These are phyloP conservation scores for Phaeotremella skinneri DNA, from an alignment of 768 basidiomycete species.

Conservation along the genomic window DNA sequence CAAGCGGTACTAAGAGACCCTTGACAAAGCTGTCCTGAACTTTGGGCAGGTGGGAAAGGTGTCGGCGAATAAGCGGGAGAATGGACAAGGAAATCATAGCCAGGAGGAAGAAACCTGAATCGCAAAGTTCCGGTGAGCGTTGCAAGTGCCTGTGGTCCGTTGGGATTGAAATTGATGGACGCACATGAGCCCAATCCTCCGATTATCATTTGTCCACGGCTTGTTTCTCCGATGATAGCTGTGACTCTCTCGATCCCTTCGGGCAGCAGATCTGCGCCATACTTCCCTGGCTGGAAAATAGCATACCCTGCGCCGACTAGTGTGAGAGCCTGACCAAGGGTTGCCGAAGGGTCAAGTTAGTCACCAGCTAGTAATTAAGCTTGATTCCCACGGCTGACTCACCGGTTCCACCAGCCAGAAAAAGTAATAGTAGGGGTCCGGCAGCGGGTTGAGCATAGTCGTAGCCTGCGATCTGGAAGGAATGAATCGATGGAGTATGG, in stretches of 20 bases:
- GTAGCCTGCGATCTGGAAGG: no score
- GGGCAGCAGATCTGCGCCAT: slow-evolving; percentile 34
- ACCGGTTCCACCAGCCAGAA: slow-evolving; percentile 43
- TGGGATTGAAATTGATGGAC: slow-evolving; percentile 8
- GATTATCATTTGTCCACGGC: slow-evolving; percentile 37
- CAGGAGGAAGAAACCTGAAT: slow-evolving; percentile 43
- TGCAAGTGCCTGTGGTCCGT: background rate
- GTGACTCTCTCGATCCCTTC: slow-evolving; percentile 22
- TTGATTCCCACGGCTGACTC: no score
- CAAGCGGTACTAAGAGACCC: slow-evolving; percentile 44
- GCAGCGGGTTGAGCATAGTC: slow-evolving; percentile 20
- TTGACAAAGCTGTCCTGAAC: slow-evolving; percentile 43
- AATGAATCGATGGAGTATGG: no score
- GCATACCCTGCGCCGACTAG: slow-evolving; percentile 44
- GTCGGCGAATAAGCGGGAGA: slow-evolving; percentile 31
- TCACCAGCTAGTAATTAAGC: no score
- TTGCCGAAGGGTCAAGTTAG: background rate
- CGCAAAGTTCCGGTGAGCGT: background rate
- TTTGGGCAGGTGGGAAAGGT: slow-evolving; percentile 18
- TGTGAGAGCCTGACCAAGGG: slow-evolving; percentile 27
- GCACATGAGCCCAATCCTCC: slow-evolving; percentile 44
- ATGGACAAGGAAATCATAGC: slow-evolving; percentile 46
- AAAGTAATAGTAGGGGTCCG: slow-evolving; percentile 38
- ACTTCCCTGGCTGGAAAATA: slow-evolving; percentile 37
- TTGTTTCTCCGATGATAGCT: slow-evolving; percentile 29